Evolutionary conservation across 1,139 yeast genomes (phyloP), one percentile per base, ranked within the genome.

Genomic region (Saccharomycopsis crataegensis): DNA sequence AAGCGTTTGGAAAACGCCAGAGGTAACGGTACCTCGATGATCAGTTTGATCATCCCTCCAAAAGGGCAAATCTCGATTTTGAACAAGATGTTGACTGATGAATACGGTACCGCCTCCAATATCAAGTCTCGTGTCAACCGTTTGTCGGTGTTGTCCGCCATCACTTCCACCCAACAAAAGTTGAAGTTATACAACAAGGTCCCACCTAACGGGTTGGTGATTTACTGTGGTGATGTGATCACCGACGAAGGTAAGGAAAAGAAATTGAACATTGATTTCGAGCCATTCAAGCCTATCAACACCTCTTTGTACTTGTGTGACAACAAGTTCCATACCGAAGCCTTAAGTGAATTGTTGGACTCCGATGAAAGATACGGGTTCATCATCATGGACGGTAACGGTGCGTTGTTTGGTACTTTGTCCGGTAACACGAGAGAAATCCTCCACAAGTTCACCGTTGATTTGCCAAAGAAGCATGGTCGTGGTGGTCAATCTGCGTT

Each of bases 401-500:
- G 99, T 57, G 88, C 97, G 4, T 76, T 93, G 61, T 93, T 93
- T 64, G 99, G 99, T 72, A 80, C 96, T n/a, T 82, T 93, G 53
- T 82, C 95, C 51, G 99, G 99, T 70, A 93, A 93, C 75, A 91
- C 96, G 51, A 84, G 99, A 76, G 97, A 94, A 61, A 87, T 93
- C 51, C 76, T 93, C 67, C 96, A 93, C 72, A 93, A 93, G 72
- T 93, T 93, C 73, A 86, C 96, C 2, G 99, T 93, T 57, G 99
- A 93, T 71, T 78, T 93, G 66, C 99, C 99, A 63, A 93, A 93
- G 76, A 93, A 93, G 87, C 99, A 93, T 77, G 99, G 99, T 65
- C 87, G 99, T 79, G 99, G 99, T 86, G 99, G 99, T 85, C 99
- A 93, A 77, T 93, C 99, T 59, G 99, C 99, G 48, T 70, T 93